These are phyloP conservation scores for Bacidia gigantensis DNA, from an alignment of 495 filamentous ascomycete genomes.

Conservation along the genomic window DNA sequence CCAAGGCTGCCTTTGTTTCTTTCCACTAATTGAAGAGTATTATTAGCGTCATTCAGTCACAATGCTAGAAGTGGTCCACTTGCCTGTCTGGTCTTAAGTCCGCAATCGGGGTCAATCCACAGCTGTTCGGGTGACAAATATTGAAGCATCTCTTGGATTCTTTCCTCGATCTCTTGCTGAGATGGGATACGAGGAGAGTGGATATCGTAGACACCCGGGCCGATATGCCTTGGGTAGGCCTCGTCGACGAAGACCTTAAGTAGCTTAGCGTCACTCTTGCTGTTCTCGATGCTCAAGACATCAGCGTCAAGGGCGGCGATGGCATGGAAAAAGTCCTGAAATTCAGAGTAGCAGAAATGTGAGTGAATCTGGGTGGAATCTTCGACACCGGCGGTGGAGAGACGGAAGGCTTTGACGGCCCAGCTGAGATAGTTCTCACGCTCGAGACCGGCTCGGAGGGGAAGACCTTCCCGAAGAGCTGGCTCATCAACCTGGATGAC, in stretches of 20 bases:
- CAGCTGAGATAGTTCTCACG: conserved; percentile 89
- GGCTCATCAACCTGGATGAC: conserved; percentile 99
- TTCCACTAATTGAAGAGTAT: conserved; percentile 50
- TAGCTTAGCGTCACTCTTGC: conserved; percentile 98
- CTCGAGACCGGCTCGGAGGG: conserved; percentile 80
- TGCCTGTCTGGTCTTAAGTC: conserved; percentile 83
- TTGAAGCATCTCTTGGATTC: conserved; percentile 91
- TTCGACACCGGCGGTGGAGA: conserved; percentile 77
- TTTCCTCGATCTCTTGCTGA: conserved; percentile 93
- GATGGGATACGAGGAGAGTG: conserved; percentile 93
- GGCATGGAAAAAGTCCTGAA: conserved; percentile 99
- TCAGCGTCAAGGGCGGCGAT: conserved; percentile 96
- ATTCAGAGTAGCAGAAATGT: conserved; percentile 99
- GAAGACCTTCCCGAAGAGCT: conserved; percentile 96
- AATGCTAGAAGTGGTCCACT: neutral
- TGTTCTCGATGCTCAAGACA: conserved; percentile 98
- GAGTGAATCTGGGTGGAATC: conserved; percentile 98
- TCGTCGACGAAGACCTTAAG: conserved; percentile 96
- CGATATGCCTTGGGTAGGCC: conserved; percentile 92
- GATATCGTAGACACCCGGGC: conserved; percentile 90
- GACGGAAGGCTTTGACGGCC: conserved; percentile 94
- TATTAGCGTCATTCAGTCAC: neutral
- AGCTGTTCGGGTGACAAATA: conserved; percentile 91
- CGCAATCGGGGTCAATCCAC: conserved; percentile 98
- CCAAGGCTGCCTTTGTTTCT: conserved; percentile 85